Percentiles rank a stretch among this genome's conserved stretches.
Evolutionary conservation across 306 rosid genomes (phyloP).

Genomic region (Vachellia pachyceras): DNA sequence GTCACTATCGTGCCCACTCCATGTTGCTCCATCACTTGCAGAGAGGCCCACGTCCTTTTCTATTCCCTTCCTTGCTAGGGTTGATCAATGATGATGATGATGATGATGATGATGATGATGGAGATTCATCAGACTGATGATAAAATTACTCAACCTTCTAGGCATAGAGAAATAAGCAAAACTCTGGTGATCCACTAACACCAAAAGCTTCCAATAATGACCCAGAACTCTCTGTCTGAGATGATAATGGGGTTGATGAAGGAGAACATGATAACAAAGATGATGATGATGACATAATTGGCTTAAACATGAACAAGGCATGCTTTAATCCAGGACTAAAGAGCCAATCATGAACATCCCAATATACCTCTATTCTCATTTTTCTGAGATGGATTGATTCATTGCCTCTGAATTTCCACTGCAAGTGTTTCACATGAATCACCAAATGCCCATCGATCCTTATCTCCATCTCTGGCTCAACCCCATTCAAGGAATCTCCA

Average conservation of each 20-base stretch:
- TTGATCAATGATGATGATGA: not conserved
- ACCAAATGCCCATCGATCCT: constrained; percentile 76
- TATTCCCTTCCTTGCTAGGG: not conserved
- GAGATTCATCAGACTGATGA: constrained; percentile 1
- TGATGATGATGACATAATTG: constrained; percentile 44
- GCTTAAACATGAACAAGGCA: constrained; percentile 82
- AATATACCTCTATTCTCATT: constrained; percentile 73
- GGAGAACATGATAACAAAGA: constrained; percentile 43
- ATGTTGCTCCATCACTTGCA: constrained; percentile 17
- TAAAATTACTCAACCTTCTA: constrained; percentile 70
- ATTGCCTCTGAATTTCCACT: constrained; percentile 97
- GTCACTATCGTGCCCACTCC: constrained; percentile 22
- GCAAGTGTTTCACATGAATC: constrained; percentile 80
- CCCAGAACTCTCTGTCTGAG: constrained; percentile 43
- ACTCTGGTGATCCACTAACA: constrained; percentile 55
- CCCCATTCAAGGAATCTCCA: constrained; percentile 42
- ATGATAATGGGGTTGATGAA: constrained; percentile 46
- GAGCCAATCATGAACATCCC: constrained; percentile 99
- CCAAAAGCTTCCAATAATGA: not conserved
- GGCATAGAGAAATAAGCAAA: constrained; percentile 80
- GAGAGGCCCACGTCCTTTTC: not conserved
- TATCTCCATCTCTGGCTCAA: constrained; percentile 88
- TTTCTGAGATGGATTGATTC: constrained; percentile 59
- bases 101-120: not conserved
- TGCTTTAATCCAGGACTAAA: constrained; percentile 79